phyloP scores from a whole-genome alignment of 1,284 basidiomycete genomes.

The Cerioporus squamosus region DNA sequence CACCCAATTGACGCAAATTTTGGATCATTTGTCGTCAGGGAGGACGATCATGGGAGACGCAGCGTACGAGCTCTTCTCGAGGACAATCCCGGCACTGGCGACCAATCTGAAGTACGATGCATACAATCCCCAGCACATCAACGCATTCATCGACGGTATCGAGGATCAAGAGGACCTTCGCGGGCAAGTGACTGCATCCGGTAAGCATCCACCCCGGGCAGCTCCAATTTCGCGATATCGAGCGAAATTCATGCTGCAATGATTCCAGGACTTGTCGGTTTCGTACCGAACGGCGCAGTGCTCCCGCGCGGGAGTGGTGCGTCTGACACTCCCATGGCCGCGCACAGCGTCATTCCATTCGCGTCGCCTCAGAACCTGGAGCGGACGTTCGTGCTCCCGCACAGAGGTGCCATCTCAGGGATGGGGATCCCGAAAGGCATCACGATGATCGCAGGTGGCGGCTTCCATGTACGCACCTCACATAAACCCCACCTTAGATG shows the following conservation, averaged over 20 bases:
- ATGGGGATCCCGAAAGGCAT: conserved; percentile 27
- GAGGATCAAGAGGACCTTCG: conserved; percentile 27
- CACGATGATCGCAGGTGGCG: conserved; percentile 28
- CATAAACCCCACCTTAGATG: neutral
- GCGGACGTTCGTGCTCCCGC: conserved; percentile 19
- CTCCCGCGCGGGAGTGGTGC: conserved; percentile 27
- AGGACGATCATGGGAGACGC: conserved; percentile 21
- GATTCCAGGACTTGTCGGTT: conserved; percentile 23
- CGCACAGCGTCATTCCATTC: conserved; percentile 17
- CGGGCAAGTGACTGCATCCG: conserved; percentile 3
- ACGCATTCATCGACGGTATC: conserved; percentile 20
- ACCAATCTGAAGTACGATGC: conserved; percentile 13
- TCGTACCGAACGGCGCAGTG: conserved; percentile 26
- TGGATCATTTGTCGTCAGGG: conserved; percentile 8
- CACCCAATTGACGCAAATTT: neutral
- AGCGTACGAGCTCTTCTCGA: conserved; percentile 17
- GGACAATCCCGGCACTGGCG: conserved; percentile 10
- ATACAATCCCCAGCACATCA: conserved; percentile 7
- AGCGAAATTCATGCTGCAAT: neutral
- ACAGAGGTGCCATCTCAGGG: conserved; percentile 20
- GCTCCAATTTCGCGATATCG: no score
- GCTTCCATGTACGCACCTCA: conserved; percentile 22
- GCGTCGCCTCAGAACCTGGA: conserved; percentile 22
- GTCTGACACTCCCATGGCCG: conserved; percentile 22
- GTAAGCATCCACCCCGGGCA: conserved; percentile 1